Evolutionary conservation across 768 basidiomycete genomes (phyloP).

Genomic region (Crucibulum laeve): DNA sequence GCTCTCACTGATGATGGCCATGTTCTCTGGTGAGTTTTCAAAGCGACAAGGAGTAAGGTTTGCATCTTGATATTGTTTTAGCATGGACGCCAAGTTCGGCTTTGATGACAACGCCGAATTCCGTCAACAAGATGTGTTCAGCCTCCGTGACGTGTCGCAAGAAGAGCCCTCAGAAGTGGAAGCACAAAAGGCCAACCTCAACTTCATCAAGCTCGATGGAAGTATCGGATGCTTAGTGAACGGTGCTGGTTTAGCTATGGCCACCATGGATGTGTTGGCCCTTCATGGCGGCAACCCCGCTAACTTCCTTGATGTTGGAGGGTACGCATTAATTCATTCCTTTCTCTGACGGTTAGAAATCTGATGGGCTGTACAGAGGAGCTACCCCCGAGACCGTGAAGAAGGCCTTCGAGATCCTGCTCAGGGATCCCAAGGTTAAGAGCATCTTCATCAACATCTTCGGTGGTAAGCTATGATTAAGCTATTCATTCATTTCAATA

Average conservation of each 20-base stretch:
- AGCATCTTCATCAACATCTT: slow-evolving; percentile 99
- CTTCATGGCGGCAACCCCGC: slow-evolving; percentile 96
- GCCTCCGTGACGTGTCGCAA: slow-evolving; percentile 86
- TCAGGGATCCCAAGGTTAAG: slow-evolving; percentile 89
- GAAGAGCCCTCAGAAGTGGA: slow-evolving; percentile 98
- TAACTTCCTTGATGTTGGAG: slow-evolving; percentile 98
- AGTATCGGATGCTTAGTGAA: slow-evolving; percentile 97
- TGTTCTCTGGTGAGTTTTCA: slow-evolving; percentile 76
- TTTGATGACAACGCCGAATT: slow-evolving; percentile 99
- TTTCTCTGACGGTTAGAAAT: background rate
- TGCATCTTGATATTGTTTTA: too few relatives aligned
- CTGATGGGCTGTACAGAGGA: slow-evolving; percentile 47
- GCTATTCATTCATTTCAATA: background rate
- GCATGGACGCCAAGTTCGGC: slow-evolving; percentile 99
- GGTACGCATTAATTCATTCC: slow-evolving; percentile 37
- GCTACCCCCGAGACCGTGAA: slow-evolving; percentile 99
- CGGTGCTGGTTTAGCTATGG: slow-evolving; percentile 98
- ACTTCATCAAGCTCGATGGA: slow-evolving; percentile 99
- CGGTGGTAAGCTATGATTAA: slow-evolving; percentile 52
- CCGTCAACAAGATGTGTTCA: slow-evolving; percentile 88
- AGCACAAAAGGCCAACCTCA: slow-evolving; percentile 92
- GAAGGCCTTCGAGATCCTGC: slow-evolving; percentile 96
- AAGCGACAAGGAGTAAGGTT: background rate
- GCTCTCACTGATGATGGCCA: slow-evolving; percentile 87
- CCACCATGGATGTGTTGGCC: slow-evolving; percentile 99